These are phyloP conservation scores for Blastobotrys illinoisensis DNA, from an alignment of 1,139 yeast species.

Conservation along the genomic window DNA sequence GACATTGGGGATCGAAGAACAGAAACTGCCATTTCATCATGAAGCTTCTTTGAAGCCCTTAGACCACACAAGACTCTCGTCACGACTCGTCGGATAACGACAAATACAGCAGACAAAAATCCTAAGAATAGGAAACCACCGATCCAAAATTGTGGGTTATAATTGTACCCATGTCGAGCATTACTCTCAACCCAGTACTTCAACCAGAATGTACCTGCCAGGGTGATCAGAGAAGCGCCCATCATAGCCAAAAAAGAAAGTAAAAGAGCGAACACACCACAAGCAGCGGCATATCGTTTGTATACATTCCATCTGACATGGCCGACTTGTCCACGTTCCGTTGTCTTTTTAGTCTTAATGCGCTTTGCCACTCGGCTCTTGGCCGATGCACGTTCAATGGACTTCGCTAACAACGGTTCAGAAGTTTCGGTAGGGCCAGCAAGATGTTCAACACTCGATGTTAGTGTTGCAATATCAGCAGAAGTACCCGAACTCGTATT, in stretches of 20 bases:
- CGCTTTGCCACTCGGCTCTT: background rate
- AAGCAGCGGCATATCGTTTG: conserved; percentile 71
- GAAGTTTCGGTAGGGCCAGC: conserved; percentile 3
- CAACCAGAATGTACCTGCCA: conserved; percentile 72
- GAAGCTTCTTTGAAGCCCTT: conserved; percentile 72
- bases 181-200: conserved; percentile 93
- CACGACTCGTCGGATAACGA: conserved; percentile 57
- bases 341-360: conserved; percentile 22
- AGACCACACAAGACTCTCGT: conserved; percentile 79
- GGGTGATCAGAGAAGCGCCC: conserved; percentile 45
- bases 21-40: conserved; percentile 69
- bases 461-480: conserved; percentile 11
- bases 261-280: conserved; percentile 63
- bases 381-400: background rate
- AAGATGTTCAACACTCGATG: conserved; percentile 9
- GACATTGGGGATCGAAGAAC: conserved; percentile 75
- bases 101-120: conserved; percentile 51
- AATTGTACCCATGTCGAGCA: conserved; percentile 59
- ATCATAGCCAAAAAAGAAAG: conserved; percentile 41
- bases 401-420: background rate
- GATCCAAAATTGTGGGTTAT: conserved; percentile 58
- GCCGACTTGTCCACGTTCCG: conserved; percentile 38
- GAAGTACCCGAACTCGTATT: conserved; percentile 7
- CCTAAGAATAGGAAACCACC: conserved; percentile 69
- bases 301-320: conserved; percentile 84